Percentiles rank a stretch among this genome's conserved stretches.
Evolutionary conservation across 352 stramenopile genomes (phyloP).

Genomic region (Pythium phragmitis): DNA sequence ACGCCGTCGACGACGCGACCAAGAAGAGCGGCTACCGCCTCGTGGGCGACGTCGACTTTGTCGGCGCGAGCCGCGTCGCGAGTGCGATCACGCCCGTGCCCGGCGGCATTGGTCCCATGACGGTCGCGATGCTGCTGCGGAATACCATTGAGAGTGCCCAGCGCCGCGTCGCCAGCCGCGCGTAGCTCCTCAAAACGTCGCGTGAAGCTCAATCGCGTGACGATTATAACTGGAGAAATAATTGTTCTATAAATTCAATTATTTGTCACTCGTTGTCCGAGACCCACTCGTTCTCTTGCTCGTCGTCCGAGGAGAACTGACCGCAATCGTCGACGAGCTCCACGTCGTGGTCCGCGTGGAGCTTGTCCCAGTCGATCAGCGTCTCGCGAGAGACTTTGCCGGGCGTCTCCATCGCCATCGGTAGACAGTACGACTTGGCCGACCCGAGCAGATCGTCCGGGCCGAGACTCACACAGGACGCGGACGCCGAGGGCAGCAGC

Average conservation of each 20-base stretch:
- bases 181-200: neutral
- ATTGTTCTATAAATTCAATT: too few relatives aligned
- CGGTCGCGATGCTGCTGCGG: constrained; percentile 91
- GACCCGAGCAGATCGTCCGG: constrained; percentile 1
- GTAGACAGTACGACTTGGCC: constrained; percentile 30
- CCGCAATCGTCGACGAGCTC: constrained; percentile 75
- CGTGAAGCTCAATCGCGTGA: too few relatives aligned
- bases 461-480: neutral
- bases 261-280: neutral
- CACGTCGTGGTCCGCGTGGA: constrained; percentile 66
- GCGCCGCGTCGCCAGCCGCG: constrained; percentile 22
- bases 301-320: constrained; percentile 59
- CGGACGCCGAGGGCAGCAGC: constrained; percentile 1
- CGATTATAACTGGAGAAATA: too few relatives aligned
- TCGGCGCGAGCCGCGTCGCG: constrained; percentile 76
- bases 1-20: constrained; percentile 88
- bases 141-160: constrained; percentile 72
- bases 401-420: neutral
- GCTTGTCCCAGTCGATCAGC: constrained; percentile 52
- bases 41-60: constrained; percentile 97
- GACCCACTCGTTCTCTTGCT: neutral
- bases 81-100: constrained; percentile 97
- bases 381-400: neutral
- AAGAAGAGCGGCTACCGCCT: constrained; percentile 90
- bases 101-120: constrained; percentile 97